Evolutionary conservation across 345 rosid genomes (phyloP).

Genomic region (Triadica sebifera): DNA sequence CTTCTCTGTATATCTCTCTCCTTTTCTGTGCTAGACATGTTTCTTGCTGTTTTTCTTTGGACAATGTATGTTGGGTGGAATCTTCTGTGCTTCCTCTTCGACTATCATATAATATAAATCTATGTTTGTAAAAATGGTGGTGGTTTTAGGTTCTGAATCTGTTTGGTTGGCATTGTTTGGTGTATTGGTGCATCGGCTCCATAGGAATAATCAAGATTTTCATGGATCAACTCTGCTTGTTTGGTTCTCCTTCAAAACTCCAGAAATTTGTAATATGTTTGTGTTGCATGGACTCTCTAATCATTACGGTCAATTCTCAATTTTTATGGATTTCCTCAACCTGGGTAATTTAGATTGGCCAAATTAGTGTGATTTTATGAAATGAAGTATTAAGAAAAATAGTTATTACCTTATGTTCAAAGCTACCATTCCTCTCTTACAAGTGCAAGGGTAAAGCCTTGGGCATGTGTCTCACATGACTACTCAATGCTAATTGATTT

Average conservation of each 20-base stretch:
- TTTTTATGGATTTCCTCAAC: neutral
- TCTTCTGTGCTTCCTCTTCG: neutral
- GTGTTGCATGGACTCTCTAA: neutral
- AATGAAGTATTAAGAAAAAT: neutral
- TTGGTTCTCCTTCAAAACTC: neutral
- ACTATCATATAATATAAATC: neutral
- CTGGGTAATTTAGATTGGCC: neutral
- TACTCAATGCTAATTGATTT: neutral
- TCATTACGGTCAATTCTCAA: neutral
- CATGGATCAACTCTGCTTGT: neutral
- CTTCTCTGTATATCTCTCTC: too few relatives aligned
- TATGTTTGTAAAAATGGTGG: neutral
- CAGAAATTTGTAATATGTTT: neutral
- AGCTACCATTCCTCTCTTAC: neutral
- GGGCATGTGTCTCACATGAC: neutral
- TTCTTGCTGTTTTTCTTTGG: neutral
- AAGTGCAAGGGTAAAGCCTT: neutral
- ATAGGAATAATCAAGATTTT: neutral
- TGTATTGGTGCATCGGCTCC: neutral
- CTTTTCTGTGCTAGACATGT: too few relatives aligned
- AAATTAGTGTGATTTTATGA: neutral
- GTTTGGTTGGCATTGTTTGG: neutral
- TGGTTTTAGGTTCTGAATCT: neutral
- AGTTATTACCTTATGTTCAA: neutral
- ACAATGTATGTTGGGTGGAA: conserved; percentile 6